Percentiles rank a stretch among this genome's conserved stretches.
Evolutionary conservation across 352 stramenopile species (phyloP).

Genomic region (Pythium rhizo-oryzae): DNA sequence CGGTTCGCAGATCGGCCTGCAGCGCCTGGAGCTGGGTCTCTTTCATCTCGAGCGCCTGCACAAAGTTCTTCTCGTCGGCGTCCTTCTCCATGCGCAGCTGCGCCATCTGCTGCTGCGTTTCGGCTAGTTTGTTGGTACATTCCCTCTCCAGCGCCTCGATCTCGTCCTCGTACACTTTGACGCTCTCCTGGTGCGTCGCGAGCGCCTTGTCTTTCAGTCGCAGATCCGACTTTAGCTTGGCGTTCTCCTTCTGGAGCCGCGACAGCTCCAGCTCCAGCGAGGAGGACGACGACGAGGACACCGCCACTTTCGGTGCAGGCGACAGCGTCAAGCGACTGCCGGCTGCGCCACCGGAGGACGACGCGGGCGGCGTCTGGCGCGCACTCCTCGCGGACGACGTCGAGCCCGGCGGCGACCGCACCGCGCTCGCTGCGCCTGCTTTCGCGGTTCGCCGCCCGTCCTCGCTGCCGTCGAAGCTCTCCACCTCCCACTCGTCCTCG

Average conservation of each 20-base stretch:
- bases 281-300: neutral
- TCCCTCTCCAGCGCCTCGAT: constrained; percentile 76
- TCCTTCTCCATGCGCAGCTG: constrained; percentile 63
- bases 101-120: constrained; percentile 56
- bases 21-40: constrained; percentile 58
- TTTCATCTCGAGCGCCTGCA: constrained; percentile 75
- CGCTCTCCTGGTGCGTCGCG: constrained; percentile 51
- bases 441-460: neutral
- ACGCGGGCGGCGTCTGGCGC: constrained; percentile 27
- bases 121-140: constrained; percentile 67
- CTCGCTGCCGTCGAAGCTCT: neutral
- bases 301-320: neutral
- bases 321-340: neutral
- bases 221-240: constrained; percentile 52
- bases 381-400: constrained; percentile 14
- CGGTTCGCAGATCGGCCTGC: constrained; percentile 41
- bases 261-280: constrained; percentile 14
- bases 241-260: constrained; percentile 58
- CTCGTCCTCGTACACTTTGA: constrained; percentile 75
- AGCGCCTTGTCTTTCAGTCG: constrained; percentile 67
- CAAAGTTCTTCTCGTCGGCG: constrained; percentile 71
- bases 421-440: neutral
- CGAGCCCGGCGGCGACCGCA: constrained; percentile 24
- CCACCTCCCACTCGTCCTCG: constrained; percentile 18
- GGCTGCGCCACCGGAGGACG: neutral